Percentiles rank a stretch among this genome's conserved stretches.
Evolutionary conservation across 1,139 yeast species (phyloP).

Genomic region (Hansenula sp.): DNA sequence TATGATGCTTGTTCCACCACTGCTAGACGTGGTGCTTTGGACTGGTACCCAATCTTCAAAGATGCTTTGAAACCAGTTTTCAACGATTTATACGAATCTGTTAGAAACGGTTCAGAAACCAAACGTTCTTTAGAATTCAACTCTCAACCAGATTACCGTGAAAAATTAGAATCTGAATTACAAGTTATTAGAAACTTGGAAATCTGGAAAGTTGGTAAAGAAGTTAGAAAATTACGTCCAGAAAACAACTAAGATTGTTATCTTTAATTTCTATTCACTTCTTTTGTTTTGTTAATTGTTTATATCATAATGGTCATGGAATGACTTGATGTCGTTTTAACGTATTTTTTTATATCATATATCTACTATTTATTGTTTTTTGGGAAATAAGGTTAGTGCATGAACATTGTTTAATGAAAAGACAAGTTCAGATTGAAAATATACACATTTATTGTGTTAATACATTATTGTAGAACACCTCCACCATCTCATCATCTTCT

Average conservation of each 20-base stretch:
- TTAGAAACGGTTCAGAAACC: constrained; percentile 95
- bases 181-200: constrained; percentile 92
- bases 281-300: constrained; percentile 6
- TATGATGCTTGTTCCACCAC: constrained; percentile 99
- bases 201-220: constrained; percentile 99
- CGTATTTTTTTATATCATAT: neutral
- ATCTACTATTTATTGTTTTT: constrained; percentile 1
- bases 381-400: constrained; percentile 5
- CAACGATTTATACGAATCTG: constrained; percentile 91
- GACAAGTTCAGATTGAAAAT: constrained; percentile 6
- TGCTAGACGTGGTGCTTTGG: constrained; percentile 99
- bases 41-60: constrained; percentile 99
- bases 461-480: no score
- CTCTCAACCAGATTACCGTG: constrained; percentile 98
- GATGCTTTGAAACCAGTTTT: constrained; percentile 98
- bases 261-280: constrained; percentile 1
- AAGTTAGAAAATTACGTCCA: constrained; percentile 99
- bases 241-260: constrained; percentile 74
- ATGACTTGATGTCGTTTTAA: constrained; percentile 19
- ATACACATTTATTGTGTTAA: neutral
- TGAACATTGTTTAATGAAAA: constrained; percentile 8
- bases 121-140: constrained; percentile 97
- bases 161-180: constrained; percentile 89
- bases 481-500: neutral
- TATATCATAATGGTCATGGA: constrained; percentile 23